Evolutionary conservation across 129 eudicot genomes (phyloP), one percentile per base, ranked within the genome.

Genomic region (Flaveria robusta): DNA sequence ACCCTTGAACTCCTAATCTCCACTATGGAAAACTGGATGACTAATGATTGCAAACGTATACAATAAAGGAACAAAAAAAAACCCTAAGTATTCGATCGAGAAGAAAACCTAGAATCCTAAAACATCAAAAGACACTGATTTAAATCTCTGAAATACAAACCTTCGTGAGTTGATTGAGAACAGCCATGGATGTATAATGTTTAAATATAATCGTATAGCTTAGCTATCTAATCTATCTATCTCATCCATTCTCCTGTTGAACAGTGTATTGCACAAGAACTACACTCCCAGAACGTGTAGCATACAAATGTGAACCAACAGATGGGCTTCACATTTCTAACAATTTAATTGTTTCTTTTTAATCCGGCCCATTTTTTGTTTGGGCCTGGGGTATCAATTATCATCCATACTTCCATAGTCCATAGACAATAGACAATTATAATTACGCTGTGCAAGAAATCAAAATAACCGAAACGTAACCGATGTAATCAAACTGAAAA

Each of bases 1-100:
- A 73, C 70, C 82, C 82, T 78, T 43, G 68, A 29, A 41, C 9
- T n/a, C 56, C 79, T 72, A 79, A 79, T 62, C 18, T 66, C 51
- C 39, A 12, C 79, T 27, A 73, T 5, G 39, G 15, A 70, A 43
- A 10, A 63, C 16, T 71, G 43, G 49, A 18, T 9, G 47, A 29
- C 42, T 26, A 56, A 18, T 51, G 43, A 43, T 67, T 66, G 54
- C 13, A 65, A 65, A 75, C 65, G 23, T 13, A 56, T 22, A 18
- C 24, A 39, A 31, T 64, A 34, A 64, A 27, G 37, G 31, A 52
- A 24, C 11, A 18, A 16, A 39, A 9, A n/a, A 39, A 42, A 62
- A 47, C 37, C 83, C 79, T 52, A 80, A 27, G 49, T 42, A 51
- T 65, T 56, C 56, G 39, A 71, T 26, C 56, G 78, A 15, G 19